Percentiles rank a stretch among this genome's conserved stretches.
phyloP scores from a whole-genome alignment of 2,329 filamentous ascomycete species.

The Microsporum canis region DNA sequence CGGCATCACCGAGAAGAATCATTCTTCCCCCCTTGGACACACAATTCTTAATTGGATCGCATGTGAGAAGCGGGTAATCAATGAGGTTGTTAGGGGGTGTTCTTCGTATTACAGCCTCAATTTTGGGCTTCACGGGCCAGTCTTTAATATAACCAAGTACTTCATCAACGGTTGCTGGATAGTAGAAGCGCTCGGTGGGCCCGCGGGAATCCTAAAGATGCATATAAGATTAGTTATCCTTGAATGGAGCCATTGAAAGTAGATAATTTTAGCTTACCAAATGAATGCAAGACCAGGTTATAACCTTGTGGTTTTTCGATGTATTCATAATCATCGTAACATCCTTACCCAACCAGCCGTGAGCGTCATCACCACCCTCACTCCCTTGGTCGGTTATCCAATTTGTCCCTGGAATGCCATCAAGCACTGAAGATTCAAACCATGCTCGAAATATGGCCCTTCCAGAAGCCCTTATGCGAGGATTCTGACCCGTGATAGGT shows the following conservation, averaged over 20 bases:
- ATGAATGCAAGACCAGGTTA: not conserved
- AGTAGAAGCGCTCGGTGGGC: not conserved
- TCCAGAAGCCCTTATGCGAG: not conserved
- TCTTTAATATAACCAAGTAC: conserved; percentile 1
- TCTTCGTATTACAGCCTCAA: not conserved
- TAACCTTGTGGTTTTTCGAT: not conserved
- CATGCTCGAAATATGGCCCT: not conserved
- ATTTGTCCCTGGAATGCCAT: not conserved
- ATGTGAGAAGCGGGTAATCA: not conserved
- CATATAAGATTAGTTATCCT: not conserved
- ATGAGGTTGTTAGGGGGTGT: not conserved
- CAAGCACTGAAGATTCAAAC: not conserved
- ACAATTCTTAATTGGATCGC: not conserved
- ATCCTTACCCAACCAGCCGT: not conserved
- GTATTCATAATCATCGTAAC: not conserved
- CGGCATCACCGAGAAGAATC: conserved; percentile 42
- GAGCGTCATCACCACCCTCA: not conserved
- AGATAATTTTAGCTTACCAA: not conserved
- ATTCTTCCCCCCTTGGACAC: conserved; percentile 5
- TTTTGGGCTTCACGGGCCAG: not conserved
- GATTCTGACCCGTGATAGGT: not conserved
- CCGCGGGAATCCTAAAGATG: not conserved
- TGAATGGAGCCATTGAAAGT: too few species aligned
- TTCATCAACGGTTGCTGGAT: not conserved
- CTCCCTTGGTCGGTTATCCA: not conserved